Base-by-base conservation (phyloP, 176 grass and related monocot species). In the Poa pratensis region DNA sequence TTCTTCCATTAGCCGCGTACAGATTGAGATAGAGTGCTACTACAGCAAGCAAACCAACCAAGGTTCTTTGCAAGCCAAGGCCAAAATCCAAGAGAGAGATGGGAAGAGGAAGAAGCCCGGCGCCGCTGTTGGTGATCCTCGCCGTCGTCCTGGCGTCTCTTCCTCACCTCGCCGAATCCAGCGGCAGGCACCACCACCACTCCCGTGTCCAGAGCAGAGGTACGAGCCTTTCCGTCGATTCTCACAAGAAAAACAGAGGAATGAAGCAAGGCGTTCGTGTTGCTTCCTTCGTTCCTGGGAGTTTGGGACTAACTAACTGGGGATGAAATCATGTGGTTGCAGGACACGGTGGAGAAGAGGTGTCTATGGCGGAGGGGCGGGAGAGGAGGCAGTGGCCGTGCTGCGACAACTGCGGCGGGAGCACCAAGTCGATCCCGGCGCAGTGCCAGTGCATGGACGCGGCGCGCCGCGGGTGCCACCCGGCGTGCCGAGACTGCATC, bases 341-440 rank as follows among this genome's bases (percentile, higher is more conserved):
- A 34, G 32, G 32, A 4, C 32, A 34, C 32, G 32, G 32, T 4
- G 32, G 32, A 34, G 32, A 34, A 34, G 1, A 4, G 1, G n/a
- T n/a, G n/a, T n/a, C n/a, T n/a, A n/a, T n/a, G n/a, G n/a, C n/a
- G 52, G n/a, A 27, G 22, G n/a, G 22, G n/a, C 23, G 17, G 73
- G 5, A 19, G 58, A 5, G n/a, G 23, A 75, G 23, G 17, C 8
- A 15, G 49, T 91, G 90, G 95, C 92, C 86, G 53, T 97, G 95
- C 92, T 97, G 95, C 85, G 85, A 95, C 80, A 77, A 24, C 77
- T 97, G 92, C 79, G 90, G 95, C 51, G 85, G 76, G 6, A 95
- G 95, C 87, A 94, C 92, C 58, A 91, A 80, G 64, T 85, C 90
- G 24, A 75, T 13, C 27, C 83, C 92, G 23, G 27, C 60, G 26